phyloP scores from a whole-genome alignment of 441 rosid species.

The Populus tomentosa region DNA sequence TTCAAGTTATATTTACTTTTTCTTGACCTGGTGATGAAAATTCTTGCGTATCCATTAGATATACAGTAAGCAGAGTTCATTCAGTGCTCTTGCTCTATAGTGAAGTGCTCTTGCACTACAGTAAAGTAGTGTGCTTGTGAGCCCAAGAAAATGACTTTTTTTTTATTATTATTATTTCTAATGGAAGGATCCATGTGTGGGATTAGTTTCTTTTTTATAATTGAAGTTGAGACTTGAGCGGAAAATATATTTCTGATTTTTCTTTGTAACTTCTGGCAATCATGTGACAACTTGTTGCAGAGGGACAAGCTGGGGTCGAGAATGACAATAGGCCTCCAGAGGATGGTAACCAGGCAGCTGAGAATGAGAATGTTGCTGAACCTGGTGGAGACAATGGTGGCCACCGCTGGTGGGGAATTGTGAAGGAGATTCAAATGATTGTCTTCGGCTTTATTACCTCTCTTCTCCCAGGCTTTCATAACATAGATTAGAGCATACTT shows the following conservation, averaged over 20 bases:
- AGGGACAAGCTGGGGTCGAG: slow-evolving; percentile 58
- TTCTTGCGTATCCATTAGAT: too few species aligned
- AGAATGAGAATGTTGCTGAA: slow-evolving; percentile 49
- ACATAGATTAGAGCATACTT: slow-evolving; percentile 57
- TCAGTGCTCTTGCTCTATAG: too few species aligned
- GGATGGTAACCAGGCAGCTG: slow-evolving; percentile 45
- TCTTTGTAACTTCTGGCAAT: not conserved
- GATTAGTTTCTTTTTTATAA: too few species aligned
- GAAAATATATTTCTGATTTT: not conserved
- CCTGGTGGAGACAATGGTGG: slow-evolving; percentile 45
- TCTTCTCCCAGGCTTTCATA: slow-evolving; percentile 92
- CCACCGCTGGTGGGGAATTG: slow-evolving; percentile 90
- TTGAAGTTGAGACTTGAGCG: not conserved
- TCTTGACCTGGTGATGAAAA: too few species aligned
- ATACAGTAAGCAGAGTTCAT: too few species aligned
- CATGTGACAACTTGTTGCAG: slow-evolving; percentile 26
- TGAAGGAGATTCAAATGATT: slow-evolving; percentile 95
- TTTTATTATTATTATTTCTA: not conserved
- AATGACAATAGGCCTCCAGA: slow-evolving; percentile 51
- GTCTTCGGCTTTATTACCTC: slow-evolving; percentile 96
- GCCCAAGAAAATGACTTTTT: not conserved
- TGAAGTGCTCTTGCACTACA: too few species aligned
- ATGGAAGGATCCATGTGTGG: not conserved
- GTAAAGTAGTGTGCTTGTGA: not conserved
- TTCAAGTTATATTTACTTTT: too few species aligned